Evolutionary conservation across 1,139 yeast genomes (phyloP), one percentile per base, ranked within the genome.

Genomic region (Debaryomyces udenii): DNA sequence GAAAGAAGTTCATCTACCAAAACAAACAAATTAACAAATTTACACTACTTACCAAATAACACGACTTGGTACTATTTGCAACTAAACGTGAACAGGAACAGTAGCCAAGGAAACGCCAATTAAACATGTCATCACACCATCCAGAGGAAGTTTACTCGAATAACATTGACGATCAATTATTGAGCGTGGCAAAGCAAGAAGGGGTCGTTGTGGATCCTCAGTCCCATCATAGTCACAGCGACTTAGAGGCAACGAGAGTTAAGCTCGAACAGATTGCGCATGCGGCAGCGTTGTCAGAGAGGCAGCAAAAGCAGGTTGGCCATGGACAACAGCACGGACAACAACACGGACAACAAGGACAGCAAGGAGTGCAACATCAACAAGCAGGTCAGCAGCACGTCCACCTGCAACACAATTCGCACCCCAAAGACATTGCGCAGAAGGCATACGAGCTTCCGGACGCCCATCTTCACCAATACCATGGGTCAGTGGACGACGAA

Each of bases 141-240:
- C 55, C 56, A 24, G 63, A 62, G 35, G 71, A 67, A 46, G 74
- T 68, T 47, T 71, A 70, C 51, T 56, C 75, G 39, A 63, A 63
- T 48, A 71, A 70, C 52, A 73, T 73, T 44, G 78, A 73, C 49
- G 77, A 73, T 52, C 78, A 73, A 53, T 61, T 73, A 43, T 61
- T 71, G 36, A 59, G 63, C 35, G 74, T 64, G 15, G 70, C 63
- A 35, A 66, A 66, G 45, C 68, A 61, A 47, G 61, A 59, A 43
- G 63, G 59, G 39, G 68, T 58, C 10, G 63, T 58, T 26, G 48
- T 45, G 9, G 44, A 45, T 14, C 48, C 41, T 9, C 43, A 40
- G 22, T 28, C 37, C 9, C 35, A 34, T 15, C 47, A 44, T 24
- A 56, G 53, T 27, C 61, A 55, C 39, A 59, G 55, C 37, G 66